These are phyloP conservation scores for Phytophthora crassamura DNA, from an alignment of 352 stramenopile species.

Conservation along the genomic window DNA sequence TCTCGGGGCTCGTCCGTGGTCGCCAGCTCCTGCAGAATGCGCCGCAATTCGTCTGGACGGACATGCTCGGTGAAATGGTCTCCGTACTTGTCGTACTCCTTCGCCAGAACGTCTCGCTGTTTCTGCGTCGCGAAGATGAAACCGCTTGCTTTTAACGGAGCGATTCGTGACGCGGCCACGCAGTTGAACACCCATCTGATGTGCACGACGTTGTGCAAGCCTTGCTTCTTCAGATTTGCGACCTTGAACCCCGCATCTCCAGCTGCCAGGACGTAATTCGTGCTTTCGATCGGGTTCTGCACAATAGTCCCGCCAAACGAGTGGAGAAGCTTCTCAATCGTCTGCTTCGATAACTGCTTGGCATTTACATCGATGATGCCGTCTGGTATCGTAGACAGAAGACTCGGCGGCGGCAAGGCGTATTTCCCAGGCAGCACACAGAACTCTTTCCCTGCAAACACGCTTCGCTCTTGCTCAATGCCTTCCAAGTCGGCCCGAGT, in stretches of 20 bases:
- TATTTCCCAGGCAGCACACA: constrained; percentile 87
- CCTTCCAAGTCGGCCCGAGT: constrained; percentile 66
- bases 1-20: background rate
- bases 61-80: constrained; percentile 79
- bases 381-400: constrained; percentile 36
- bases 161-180: constrained; percentile 38
- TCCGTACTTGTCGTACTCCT: constrained; percentile 76
- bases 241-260: constrained; percentile 79
- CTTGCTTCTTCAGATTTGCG: constrained; percentile 82
- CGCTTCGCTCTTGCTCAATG: constrained; percentile 58
- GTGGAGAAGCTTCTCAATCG: constrained; percentile 77
- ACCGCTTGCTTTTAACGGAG: constrained; percentile 58
- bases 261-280: constrained; percentile 70
- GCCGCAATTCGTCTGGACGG: constrained; percentile 50
- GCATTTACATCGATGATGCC: constrained; percentile 42
- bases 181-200: constrained; percentile 69
- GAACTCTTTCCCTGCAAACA: constrained; percentile 78
- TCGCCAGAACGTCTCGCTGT: constrained; percentile 59
- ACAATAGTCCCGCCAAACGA: constrained; percentile 71
- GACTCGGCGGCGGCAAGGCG: constrained; percentile 18
- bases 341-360: constrained; percentile 66
- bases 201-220: constrained; percentile 75
- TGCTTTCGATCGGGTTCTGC: constrained; percentile 82
- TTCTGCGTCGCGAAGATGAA: constrained; percentile 76
- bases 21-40: constrained; percentile 56